Conservation (phyloP, 129 eudicot genomes). For the Rutidosis leptorrhynchoides region DNA sequence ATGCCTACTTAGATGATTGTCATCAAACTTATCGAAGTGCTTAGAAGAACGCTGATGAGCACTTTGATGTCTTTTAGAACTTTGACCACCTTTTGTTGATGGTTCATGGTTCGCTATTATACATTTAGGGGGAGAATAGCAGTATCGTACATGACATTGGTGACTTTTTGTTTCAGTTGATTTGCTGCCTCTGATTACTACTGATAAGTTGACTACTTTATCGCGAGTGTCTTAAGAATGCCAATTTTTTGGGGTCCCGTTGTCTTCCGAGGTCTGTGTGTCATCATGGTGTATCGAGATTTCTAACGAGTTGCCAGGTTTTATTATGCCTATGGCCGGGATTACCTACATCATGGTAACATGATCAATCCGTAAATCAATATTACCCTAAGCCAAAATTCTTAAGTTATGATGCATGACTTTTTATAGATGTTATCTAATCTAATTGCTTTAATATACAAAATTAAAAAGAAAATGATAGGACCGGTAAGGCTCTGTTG, state of each 20-base stretch:
- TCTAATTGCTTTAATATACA: too few relatives aligned
- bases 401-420: background rate
- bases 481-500: too few relatives aligned
- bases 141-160: slow-evolving; percentile 52
- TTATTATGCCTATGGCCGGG: slow-evolving; percentile 77
- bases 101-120: slow-evolving; percentile 37
- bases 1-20: slow-evolving; percentile 37
- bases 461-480: too few relatives aligned
- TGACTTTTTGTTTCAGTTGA: slow-evolving; percentile 61
- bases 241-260: slow-evolving; percentile 64
- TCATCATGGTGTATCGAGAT: slow-evolving; percentile 64
- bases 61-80: slow-evolving; percentile 40
- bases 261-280: slow-evolving; percentile 56
- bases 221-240: slow-evolving; percentile 78
- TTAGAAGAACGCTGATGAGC: slow-evolving; percentile 48
- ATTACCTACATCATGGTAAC: slow-evolving; percentile 45
- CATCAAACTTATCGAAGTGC: slow-evolving; percentile 37
- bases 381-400: background rate
- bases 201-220: slow-evolving; percentile 58
- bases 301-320: slow-evolving; percentile 59
- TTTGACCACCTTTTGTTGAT: slow-evolving; percentile 37
- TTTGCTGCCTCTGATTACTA: slow-evolving; percentile 54
- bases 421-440: too few relatives aligned
- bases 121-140: slow-evolving; percentile 49
- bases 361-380: background rate